Conservation (phyloP, 225 moss, liverwort and hornwort species). For the Lunularia cruciata region DNA sequence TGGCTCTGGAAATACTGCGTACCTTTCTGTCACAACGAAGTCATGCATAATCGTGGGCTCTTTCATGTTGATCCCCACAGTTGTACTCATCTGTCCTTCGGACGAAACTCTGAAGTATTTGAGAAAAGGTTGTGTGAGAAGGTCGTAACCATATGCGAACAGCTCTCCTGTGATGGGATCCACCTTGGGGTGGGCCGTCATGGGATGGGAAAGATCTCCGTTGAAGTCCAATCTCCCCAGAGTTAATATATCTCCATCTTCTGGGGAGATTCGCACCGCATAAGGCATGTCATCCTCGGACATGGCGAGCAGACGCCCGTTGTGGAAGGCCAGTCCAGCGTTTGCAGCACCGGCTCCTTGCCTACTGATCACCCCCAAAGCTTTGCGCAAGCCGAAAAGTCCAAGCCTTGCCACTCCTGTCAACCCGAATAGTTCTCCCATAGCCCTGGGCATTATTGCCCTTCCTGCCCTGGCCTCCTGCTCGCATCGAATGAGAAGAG, state of each 20-base stretch:
- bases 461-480: conserved; percentile 27
- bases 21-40: conserved; percentile 22
- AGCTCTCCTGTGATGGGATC: conserved; percentile 27
- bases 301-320: conserved; percentile 33
- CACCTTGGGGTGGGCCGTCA: conserved; percentile 28
- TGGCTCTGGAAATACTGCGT: conserved; percentile 27
- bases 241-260: conserved; percentile 19
- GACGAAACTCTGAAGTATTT: conserved; percentile 19
- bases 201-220: background rate
- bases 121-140: conserved; percentile 12
- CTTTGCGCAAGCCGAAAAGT: conserved; percentile 20
- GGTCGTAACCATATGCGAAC: conserved; percentile 19
- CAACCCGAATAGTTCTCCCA: conserved; percentile 31
- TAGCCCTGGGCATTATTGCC: conserved; percentile 7
- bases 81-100: background rate
- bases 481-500: background rate
- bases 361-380: conserved; percentile 16
- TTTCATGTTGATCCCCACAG: conserved; percentile 1
- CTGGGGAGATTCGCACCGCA: conserved; percentile 12
- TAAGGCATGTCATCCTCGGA: conserved; percentile 41
- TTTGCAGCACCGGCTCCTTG: conserved; percentile 26
- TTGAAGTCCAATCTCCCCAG: conserved; percentile 11
- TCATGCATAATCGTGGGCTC: conserved; percentile 24
- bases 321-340: conserved; percentile 32
- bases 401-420: conserved; percentile 23